phyloP scores from a whole-genome alignment of 495 filamentous ascomycete genomes.

The Hypoxylon rickii region DNA sequence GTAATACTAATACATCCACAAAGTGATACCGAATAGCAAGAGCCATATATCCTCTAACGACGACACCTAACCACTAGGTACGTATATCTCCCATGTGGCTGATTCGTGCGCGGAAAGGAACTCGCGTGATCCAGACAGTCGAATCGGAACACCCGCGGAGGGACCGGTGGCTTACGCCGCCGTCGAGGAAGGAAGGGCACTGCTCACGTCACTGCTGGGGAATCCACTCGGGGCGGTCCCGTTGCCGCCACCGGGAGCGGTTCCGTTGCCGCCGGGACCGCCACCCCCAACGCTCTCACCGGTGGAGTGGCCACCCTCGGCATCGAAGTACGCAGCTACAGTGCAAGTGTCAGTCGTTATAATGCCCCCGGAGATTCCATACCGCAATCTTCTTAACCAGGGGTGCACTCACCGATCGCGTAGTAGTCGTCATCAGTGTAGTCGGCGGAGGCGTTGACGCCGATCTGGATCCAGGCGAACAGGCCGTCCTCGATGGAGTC shows the following conservation, averaged over 20 bases:
- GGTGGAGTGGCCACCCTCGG: conserved; percentile 34
- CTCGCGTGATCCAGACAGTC: too few species aligned
- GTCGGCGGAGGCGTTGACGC: conserved; percentile 44
- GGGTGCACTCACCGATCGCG: conserved; percentile 12
- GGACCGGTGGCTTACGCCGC: too few species aligned
- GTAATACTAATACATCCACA: too few species aligned
- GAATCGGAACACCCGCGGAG: too few species aligned
- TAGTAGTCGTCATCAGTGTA: conserved; percentile 37
- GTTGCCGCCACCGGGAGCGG: conserved; percentile 19
- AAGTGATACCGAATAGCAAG: too few species aligned
- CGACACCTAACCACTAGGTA: too few species aligned
- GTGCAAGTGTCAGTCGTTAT: neutral
- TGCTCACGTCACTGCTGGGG: conserved; percentile 5
- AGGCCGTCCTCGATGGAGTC: conserved; percentile 54
- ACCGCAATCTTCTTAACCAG: neutral
- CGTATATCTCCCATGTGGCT: too few species aligned
- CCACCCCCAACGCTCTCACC: conserved; percentile 21
- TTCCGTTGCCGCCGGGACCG: conserved; percentile 19
- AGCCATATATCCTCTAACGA: too few species aligned
- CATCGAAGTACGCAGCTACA: conserved; percentile 30
- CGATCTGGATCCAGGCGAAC: conserved; percentile 57
- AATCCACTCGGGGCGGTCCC: conserved; percentile 14
- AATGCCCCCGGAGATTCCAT: too few species aligned
- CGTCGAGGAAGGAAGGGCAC: conserved; percentile 7
- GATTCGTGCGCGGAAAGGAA: too few species aligned